Percentiles rank a stretch among this genome's conserved stretches.
phyloP scores from a whole-genome alignment of 306 rosid genomes.

The Cicer yamashitae region DNA sequence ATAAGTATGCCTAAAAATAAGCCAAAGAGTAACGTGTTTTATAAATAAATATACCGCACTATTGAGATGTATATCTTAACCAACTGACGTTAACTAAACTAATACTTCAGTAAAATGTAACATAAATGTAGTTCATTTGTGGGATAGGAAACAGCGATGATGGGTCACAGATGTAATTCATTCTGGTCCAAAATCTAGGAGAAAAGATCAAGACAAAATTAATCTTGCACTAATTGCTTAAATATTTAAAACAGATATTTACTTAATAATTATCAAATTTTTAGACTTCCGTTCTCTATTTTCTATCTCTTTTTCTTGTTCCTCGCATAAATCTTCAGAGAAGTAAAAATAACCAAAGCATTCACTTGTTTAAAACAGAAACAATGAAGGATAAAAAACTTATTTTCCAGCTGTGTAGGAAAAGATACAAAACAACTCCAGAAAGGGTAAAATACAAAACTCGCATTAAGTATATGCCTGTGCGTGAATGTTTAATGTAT shows the following conservation, averaged over 20 bases:
- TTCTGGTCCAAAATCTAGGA: constrained; percentile 23
- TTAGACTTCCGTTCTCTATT: constrained; percentile 21
- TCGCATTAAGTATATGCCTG: neutral
- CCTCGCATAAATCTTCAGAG: constrained; percentile 11
- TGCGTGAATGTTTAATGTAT: constrained; percentile 14
- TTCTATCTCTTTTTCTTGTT: constrained; percentile 16
- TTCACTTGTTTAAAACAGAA: constrained; percentile 26
- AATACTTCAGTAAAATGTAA: constrained; percentile 21
- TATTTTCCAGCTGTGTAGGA: constrained; percentile 15
- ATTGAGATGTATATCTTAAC: constrained; percentile 34
- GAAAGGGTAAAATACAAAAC: constrained; percentile 33
- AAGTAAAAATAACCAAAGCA: constrained; percentile 9
- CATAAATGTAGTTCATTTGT: neutral
- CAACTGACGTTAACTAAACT: constrained; percentile 29
- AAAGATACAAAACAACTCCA: constrained; percentile 29
- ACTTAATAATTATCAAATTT: neutral
- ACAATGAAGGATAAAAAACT: constrained; percentile 26
- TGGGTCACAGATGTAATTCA: constrained; percentile 1
- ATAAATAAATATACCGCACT: constrained; percentile 35
- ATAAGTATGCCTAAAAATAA: constrained; percentile 86
- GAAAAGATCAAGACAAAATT: constrained; percentile 18
- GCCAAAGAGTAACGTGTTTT: constrained; percentile 42
- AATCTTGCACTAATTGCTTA: constrained; percentile 9
- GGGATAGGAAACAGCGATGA: neutral
- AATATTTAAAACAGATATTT: constrained; percentile 29